phyloP scores from a whole-genome alignment of 2,329 filamentous ascomycete genomes.

The Arthrinium puccinioides region DNA sequence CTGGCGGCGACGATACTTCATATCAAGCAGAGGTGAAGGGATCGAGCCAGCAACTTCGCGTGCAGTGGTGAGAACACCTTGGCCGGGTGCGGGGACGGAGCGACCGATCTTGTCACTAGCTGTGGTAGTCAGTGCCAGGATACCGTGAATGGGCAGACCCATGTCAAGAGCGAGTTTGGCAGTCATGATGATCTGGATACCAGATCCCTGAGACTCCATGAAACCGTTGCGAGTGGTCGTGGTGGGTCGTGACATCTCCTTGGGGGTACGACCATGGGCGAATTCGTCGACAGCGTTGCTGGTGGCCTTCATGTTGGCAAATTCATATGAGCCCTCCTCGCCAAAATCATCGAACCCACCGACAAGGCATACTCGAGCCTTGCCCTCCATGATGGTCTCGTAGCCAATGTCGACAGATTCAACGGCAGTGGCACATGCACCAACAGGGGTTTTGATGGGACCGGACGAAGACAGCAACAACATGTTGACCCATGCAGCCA shows the following conservation, averaged over 20 bases:
- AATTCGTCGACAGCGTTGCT: constrained; percentile 98
- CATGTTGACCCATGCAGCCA: constrained; percentile 99
- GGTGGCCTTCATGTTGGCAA: constrained; percentile 99
- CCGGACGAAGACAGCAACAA: constrained; percentile 92
- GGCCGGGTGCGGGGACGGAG: constrained; percentile 90
- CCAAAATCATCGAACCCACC: constrained; percentile 99
- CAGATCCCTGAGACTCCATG: constrained; percentile 98
- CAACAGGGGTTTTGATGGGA: constrained; percentile 96
- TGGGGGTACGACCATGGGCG: constrained; percentile 85
- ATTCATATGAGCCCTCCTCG: constrained; percentile 98
- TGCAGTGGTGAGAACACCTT: constrained; percentile 93
- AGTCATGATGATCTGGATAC: constrained; percentile 98
- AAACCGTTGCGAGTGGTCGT: constrained; percentile 96
- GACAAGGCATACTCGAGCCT: constrained; percentile 94
- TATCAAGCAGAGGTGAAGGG: constrained; percentile 90
- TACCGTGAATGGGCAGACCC: constrained; percentile 96
- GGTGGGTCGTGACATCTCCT: constrained; percentile 95
- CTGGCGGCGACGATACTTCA: constrained; percentile 94
- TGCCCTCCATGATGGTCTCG: constrained; percentile 97
- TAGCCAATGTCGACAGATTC: constrained; percentile 97
- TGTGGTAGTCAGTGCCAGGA: constrained; percentile 87
- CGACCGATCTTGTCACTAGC: constrained; percentile 99
- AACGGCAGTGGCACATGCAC: constrained; percentile 93
- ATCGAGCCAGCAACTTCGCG: constrained; percentile 87
- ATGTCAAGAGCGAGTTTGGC: constrained; percentile 93